Evolutionary conservation across 2,329 filamentous ascomycete species (phyloP).

Genomic region (Fonsecaea multimorphosa): DNA sequence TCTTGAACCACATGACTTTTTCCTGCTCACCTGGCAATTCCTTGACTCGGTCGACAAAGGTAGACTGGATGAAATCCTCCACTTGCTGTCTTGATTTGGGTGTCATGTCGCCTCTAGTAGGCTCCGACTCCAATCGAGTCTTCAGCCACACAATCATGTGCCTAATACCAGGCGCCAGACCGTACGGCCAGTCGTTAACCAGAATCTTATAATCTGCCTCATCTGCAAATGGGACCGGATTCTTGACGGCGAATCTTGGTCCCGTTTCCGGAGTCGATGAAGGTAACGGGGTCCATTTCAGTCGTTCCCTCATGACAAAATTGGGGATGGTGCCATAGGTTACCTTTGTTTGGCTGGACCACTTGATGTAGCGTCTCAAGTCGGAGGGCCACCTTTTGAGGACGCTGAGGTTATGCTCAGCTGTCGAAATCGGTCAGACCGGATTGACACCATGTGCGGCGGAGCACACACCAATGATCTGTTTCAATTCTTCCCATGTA

Average conservation of each 20-base stretch:
- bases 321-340: conserved; percentile 62
- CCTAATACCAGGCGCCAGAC: conserved; percentile 58
- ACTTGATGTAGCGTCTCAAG: conserved; percentile 64
- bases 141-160: conserved; percentile 66
- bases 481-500: conserved; percentile 59
- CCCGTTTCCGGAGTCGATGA: conserved; percentile 41
- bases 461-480: conserved; percentile 56
- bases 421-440: conserved; percentile 41
- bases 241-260: conserved; percentile 52
- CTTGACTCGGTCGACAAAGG: conserved; percentile 55
- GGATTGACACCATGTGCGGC: neutral
- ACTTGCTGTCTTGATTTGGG: conserved; percentile 56
- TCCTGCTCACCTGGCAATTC: conserved; percentile 46
- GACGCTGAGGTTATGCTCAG: conserved; percentile 59
- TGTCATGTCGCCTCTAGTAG: conserved; percentile 57
- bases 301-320: conserved; percentile 62
- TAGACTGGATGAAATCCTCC: conserved; percentile 56
- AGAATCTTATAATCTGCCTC: conserved; percentile 62
- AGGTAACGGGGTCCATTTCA: conserved; percentile 55
- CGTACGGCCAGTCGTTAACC: conserved; percentile 70
- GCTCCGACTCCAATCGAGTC: conserved; percentile 55
- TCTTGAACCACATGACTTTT: conserved; percentile 69
- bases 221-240: conserved; percentile 61
- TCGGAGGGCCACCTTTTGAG: conserved; percentile 66
- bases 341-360: conserved; percentile 61